phyloP scores from a whole-genome alignment of 2,329 filamentous ascomycete genomes.

The Fusarium newnesense region DNA sequence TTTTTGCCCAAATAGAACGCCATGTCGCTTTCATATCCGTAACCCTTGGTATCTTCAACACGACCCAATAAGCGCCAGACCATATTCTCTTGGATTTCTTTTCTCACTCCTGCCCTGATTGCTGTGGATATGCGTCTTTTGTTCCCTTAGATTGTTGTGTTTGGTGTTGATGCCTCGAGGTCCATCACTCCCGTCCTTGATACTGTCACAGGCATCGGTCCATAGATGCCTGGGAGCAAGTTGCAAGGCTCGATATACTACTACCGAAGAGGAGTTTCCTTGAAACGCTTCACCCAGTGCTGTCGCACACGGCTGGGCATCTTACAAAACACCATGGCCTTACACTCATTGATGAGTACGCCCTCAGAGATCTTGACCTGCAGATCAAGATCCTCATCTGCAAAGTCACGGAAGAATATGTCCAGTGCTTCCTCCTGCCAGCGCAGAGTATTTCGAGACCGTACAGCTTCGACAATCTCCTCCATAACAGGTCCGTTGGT shows the following conservation, averaged over 20 bases:
- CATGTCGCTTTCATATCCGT: constrained; percentile 37
- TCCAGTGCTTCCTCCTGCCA: constrained; percentile 70
- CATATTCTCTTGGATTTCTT: constrained; percentile 28
- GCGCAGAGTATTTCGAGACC: constrained; percentile 51
- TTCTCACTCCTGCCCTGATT: not conserved
- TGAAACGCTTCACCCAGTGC: constrained; percentile 66
- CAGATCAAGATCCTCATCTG: constrained; percentile 66
- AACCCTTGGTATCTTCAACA: constrained; percentile 41
- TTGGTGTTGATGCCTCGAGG: not conserved
- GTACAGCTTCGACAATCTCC: constrained; percentile 55
- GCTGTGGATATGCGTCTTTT: not conserved
- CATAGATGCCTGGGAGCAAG: not conserved
- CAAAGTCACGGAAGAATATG: constrained; percentile 68
- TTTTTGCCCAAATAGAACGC: constrained; percentile 33
- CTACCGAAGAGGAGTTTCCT: constrained; percentile 49
- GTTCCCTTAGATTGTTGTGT: constrained; percentile 5
- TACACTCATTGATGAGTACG: constrained; percentile 67
- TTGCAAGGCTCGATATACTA: not conserved
- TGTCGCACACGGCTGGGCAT: constrained; percentile 63
- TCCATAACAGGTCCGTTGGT: constrained; percentile 46
- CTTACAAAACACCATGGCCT: constrained; percentile 71
- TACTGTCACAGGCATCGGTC: not conserved
- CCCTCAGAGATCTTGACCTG: constrained; percentile 70
- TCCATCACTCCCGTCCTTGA: not conserved
- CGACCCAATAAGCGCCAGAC: constrained; percentile 39